Evolutionary conservation across 2,329 filamentous ascomycete genomes (phyloP).

Genomic region (Cercospora berteroae): DNA sequence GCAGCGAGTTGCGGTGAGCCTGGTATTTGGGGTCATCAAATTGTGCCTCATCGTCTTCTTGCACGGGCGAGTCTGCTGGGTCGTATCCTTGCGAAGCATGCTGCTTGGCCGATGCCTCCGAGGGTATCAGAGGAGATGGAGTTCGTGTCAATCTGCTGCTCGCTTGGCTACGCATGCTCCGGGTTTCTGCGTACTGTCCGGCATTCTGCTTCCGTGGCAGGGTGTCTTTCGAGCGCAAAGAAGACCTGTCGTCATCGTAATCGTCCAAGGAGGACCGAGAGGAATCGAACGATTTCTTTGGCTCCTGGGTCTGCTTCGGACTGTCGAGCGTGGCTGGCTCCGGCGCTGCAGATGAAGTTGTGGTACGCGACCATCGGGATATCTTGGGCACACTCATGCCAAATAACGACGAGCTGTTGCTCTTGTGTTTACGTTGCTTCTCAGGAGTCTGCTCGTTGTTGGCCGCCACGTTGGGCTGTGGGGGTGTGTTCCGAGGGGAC

Average conservation of each 20-base stretch:
- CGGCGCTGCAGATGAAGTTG: conserved; percentile 74
- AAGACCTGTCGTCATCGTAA: conserved; percentile 46
- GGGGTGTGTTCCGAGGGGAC: conserved; percentile 49
- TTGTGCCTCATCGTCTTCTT: conserved; percentile 30
- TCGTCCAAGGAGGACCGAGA: conserved; percentile 73
- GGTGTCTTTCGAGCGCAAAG: conserved; percentile 59
- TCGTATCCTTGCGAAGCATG: conserved; percentile 26
- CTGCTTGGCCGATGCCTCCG: conserved; percentile 45
- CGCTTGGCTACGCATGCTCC: conserved; percentile 39
- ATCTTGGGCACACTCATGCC: conserved; percentile 67
- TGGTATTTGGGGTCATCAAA: conserved; percentile 73
- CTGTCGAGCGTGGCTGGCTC: conserved; percentile 34
- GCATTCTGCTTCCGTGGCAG: conserved; percentile 40
- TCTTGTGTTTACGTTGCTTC: conserved; percentile 85
- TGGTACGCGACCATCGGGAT: conserved; percentile 96
- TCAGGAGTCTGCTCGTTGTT: conserved; percentile 66
- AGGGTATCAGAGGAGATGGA: conserved; percentile 55
- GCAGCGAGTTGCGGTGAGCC: conserved; percentile 75
- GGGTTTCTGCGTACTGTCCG: conserved; percentile 24
- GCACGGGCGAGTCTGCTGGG: conserved; percentile 26
- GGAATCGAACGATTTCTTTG: conserved; percentile 58
- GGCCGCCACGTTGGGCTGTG: conserved; percentile 38
- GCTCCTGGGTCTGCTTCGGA: conserved; percentile 26
- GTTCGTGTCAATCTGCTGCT: conserved; percentile 40
- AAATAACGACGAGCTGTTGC: conserved; percentile 74